Base-by-base conservation (phyloP, 164 flowering plant species). In the Annona squamosa region DNA sequence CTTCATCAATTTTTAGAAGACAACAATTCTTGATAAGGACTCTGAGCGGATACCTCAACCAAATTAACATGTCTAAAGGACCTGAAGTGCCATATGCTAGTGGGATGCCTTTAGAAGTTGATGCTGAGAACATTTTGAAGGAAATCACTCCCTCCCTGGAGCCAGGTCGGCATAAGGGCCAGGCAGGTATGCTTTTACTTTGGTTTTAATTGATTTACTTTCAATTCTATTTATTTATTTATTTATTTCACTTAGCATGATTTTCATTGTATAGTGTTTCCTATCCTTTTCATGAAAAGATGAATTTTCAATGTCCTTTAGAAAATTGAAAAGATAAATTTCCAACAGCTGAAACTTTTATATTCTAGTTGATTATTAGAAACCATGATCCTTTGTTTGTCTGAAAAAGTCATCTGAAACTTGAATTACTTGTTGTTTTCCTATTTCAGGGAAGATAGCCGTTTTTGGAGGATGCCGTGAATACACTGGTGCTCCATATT, bases 401-500 rank as follows among this genome's bases (percentile, higher is more conserved):
- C 26, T 57, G 72, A 68, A 6, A 17, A 52, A 17, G 10, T 19
- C 17, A 44, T 12, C 3, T 4, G 47, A 61, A 6, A 16, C 61
- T 3, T 13, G 43, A 46, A 62, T 52, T 63, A 5, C 64, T 1
- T 52, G 19, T 52, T 17, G 6, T 13, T 43, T 13, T 1, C 16
- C 48, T 17, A 7, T 65, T 61, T 69, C 87, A 96, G 99, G 99
- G 74, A 96, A 90, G 85, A 82, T 96, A 62, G 99, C 98, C 72
- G 94, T 95, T 69, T 79, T 95, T 78, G 99, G 99, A 63, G 99
- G 99, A 16, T 95, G 99, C 79, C 88, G 98, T 47, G 99, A 95
- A 76, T 95, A 95, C 84, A 95, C 99, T 9, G 99, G 99, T 45
- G 99, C 99, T 64, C 99, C 99, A 65, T 95, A 95, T 81, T 95